Evolutionary conservation across 1,284 basidiomycete genomes (phyloP), one percentile per base, ranked within the genome.

Genomic region (Ganoderma meredithae): DNA sequence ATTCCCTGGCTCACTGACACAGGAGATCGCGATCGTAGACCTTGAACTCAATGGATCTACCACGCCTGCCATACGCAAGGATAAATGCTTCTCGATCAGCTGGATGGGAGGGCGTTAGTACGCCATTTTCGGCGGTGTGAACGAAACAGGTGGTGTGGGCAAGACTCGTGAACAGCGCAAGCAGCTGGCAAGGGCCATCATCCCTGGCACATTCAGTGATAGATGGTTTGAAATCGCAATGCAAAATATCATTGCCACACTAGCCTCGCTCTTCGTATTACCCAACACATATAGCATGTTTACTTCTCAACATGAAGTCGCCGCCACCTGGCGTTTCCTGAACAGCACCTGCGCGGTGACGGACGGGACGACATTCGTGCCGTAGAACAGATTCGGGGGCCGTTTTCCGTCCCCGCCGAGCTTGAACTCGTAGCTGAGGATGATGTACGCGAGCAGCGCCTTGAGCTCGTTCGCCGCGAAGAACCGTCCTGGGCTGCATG

Each of bases 381-480:
- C 62, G 52, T 31, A 49, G 52, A 43, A 58, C 0, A 64, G 19
- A 60, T 64, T 64, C 52, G 22, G 22, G 40, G 68, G 65, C 19
- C 65, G 58, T 22, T 49, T 36, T 1, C 62, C 68, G n/a, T 66
- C 62, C 3, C 52, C 60, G 3, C 52, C 62, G 10, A 47, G 60
- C 74, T 70, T 65, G 12, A 70, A 1, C 64, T 87, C 85, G 70
- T 86, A 86, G 52, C 79, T 81, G 36, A 83, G 43, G 1, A 86
- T 67, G 10, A 84, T 72, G 62, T 85, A 79, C 9, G 81, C 83
- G 43, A 86, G 69, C 78, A 86, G 81, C 1, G 78, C 76, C 73
- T 86, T 86, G 44, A 86, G 73, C 73, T 83, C 81, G 69, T 78
- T 82, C 8, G 79, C 80, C 0, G 83, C 84, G 68, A 86, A 85